Evolutionary conservation across 2,329 filamentous ascomycete genomes (phyloP), one percentile per base, ranked within the genome.

Genomic region (Diaporthe citriasiana): DNA sequence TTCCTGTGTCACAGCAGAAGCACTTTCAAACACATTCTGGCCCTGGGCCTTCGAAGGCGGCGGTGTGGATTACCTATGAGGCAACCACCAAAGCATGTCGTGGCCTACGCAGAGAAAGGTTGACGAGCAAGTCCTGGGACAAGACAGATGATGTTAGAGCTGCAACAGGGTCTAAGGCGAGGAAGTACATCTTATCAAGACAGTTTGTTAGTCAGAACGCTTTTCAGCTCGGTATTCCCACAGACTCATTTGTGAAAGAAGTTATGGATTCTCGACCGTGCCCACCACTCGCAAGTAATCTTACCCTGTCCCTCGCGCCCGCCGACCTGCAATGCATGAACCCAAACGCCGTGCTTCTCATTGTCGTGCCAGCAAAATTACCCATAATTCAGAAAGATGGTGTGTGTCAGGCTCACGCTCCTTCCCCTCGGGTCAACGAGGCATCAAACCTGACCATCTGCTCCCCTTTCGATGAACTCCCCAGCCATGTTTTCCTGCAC

Each of bases 321-420:
- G 30, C 42, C 22, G 15, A 13, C 27, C 27, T 57, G 25, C 38
- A 35, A 47, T 57, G 33, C 19, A 38, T 35, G 57, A 55, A 63
- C 38, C 70, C 47, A 53, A 71, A 71, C 70, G 70, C 70, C 70
- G 22, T 71, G 56, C 70, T 63, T 57, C 35, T 71, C 56, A 56
- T n/a, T 70, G 35, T 15, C 42, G 27, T 63, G 22, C 45, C 56
- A 45, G 33, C 40, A 40, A n/a, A 17, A 63, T 68, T 30, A 68
- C 47, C 38, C n/a, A 40, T 40, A 38, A 51, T 22, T 53, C 8
- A 30, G 50, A 33, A 15, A 9, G 10, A 40, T 38, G 47, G 17
- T 30, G 33, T 27, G 8, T n/a, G 8, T 22, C 47, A 40, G 47
- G n/a, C n/a, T 33, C 8, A 8, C 7, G 8, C 12, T 22, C 8